Evolutionary conservation across 164 flowering plant genomes (phyloP).

Genomic region (Warburgia ugandensis): DNA sequence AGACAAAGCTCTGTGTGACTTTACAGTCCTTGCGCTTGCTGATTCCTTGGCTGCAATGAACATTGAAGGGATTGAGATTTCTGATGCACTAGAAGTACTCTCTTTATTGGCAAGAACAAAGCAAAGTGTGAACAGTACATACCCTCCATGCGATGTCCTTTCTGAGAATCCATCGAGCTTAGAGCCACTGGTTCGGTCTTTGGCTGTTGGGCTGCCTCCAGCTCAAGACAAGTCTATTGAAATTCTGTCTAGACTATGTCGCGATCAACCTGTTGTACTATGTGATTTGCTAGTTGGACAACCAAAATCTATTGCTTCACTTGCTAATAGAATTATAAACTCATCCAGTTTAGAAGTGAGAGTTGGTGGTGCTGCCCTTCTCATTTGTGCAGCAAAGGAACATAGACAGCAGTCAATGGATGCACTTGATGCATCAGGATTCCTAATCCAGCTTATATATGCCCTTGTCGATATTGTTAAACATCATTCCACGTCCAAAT

Average conservation of each 20-base stretch:
- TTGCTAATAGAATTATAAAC: slow-evolving; percentile 60
- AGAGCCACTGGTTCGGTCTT: slow-evolving; percentile 51
- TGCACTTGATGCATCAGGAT: slow-evolving; percentile 54
- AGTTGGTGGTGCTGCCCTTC: slow-evolving; percentile 69
- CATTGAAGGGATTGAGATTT: slow-evolving; percentile 45
- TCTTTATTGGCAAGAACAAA: slow-evolving; percentile 61
- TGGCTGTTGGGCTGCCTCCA: slow-evolving; percentile 58
- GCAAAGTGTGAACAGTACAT: slow-evolving; percentile 38
- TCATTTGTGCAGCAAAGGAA: slow-evolving; percentile 69
- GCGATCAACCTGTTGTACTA: slow-evolving; percentile 55
- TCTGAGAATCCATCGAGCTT: slow-evolving; percentile 65
- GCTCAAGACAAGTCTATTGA: slow-evolving; percentile 79
- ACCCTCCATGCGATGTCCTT: slow-evolving; percentile 52
- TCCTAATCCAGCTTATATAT: slow-evolving; percentile 46
- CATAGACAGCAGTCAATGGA: slow-evolving; percentile 51
- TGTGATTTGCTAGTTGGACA: slow-evolving; percentile 54
- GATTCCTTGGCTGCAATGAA: slow-evolving; percentile 55
- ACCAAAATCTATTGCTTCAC: slow-evolving; percentile 39
- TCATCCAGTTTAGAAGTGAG: slow-evolving; percentile 67
- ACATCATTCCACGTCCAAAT: slow-evolving; percentile 34
- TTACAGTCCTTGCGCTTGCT: slow-evolving; percentile 52
- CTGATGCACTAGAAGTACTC: slow-evolving; percentile 60
- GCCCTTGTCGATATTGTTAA: slow-evolving; percentile 70
- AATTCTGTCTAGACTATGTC: slow-evolving; percentile 71
- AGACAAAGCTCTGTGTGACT: slow-evolving; percentile 64